Evolutionary conservation across 441 rosid genomes (phyloP), one percentile per base, ranked within the genome.

Genomic region (Melastoma candidum): DNA sequence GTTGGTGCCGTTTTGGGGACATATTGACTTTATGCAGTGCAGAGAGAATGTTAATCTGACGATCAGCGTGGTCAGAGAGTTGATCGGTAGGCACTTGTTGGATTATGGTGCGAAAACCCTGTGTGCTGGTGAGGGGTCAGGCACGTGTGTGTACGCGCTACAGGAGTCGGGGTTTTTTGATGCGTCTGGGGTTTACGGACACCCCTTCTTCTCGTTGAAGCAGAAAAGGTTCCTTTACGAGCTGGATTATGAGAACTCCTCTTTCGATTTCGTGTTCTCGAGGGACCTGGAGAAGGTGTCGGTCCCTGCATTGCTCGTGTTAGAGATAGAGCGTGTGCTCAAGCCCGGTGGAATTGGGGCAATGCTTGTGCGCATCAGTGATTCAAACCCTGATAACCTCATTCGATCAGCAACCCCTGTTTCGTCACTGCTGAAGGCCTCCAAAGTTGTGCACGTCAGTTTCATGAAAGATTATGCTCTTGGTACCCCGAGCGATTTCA

Each of bases 331-430:
- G 75, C 84, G 89, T 0, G 74, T 75, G 54, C 73, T 85, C 47
- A 72, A 54, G 43, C 92, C 85, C 0, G 85, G 84, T 7, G 96
- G 92, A 50, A 57, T 73, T 3, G 92, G 87, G 51, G 84, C 87
- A 14, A 63, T 83, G 70, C 89, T 88, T 56, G 71, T 81, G 17
- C 64, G 70, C 29, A 59, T 51, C 53, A 55, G 65, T 41, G 68
- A 65, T 4, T 70, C 70, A 32, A 77, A 70, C 66, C 68, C 83
- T 0, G 64, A 71, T 44, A 72, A 71, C 68, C 61, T 83, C 68
- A 73, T 85, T 27, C 68, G 74, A 56, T 78, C 84, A 0, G 84
- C 78, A 0, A 71, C 72, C 9, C 84, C 82, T 0, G 64, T 85
- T 69, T 81, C 94, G 1, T 76, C 79, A 0, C 58, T 79, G 25